Evolutionary conservation across 805 yeast species (phyloP).

Genomic region (Saccharomycopsis microspora): DNA sequence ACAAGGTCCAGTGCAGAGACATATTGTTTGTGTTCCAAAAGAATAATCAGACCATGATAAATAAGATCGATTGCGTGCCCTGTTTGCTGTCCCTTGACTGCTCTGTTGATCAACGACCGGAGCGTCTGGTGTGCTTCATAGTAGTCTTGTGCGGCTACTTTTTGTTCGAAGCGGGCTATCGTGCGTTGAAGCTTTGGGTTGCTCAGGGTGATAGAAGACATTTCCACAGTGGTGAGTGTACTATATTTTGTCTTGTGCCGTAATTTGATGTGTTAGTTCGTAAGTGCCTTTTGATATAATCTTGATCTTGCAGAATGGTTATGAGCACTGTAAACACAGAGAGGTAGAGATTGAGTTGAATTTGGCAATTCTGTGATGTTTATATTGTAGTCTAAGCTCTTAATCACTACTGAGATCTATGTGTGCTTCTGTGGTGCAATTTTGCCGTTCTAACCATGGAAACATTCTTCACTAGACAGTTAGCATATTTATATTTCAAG

Average conservation of each 20-base stretch:
- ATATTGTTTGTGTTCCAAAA: constrained; percentile 58
- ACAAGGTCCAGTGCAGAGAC: constrained; percentile 78
- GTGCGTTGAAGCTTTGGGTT: constrained; percentile 42
- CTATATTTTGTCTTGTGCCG: background rate
- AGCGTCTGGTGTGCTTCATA: constrained; percentile 96
- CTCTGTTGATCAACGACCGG: constrained; percentile 80
- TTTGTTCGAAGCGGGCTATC: constrained; percentile 50
- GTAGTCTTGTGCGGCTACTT: constrained; percentile 63
- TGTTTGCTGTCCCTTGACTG: constrained; percentile 56
- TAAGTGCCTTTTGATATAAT: background rate
- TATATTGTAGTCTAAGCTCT: no score
- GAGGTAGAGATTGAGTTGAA: background rate
- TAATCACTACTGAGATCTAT: no score
- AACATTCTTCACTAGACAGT: no score
- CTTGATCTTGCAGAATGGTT: background rate
- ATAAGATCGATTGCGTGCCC: constrained; percentile 64
- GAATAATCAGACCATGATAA: constrained; percentile 56
- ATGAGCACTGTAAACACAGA: background rate
- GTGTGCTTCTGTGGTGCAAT: no score
- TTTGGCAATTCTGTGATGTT: no score
- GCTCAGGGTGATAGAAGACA: constrained; percentile 9
- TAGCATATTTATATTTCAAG: no score
- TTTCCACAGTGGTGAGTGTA: constrained; percentile 1
- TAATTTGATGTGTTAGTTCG: background rate
- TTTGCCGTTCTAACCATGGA: no score